phyloP scores from a whole-genome alignment of 202 grass and related monocot species.

The Carex arenaria region DNA sequence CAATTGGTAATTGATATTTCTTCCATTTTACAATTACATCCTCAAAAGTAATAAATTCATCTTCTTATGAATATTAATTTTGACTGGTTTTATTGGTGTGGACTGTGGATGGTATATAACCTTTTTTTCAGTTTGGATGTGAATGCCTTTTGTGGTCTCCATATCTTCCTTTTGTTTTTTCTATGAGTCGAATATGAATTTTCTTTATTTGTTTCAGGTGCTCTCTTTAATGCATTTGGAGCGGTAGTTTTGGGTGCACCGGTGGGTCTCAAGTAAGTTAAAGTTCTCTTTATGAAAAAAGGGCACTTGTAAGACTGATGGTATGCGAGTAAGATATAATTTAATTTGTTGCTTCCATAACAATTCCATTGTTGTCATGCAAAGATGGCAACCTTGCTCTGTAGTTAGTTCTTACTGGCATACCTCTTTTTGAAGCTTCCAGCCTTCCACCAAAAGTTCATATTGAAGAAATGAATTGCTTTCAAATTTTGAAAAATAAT shows the following conservation, averaged over 20 bases:
- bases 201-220: conserved; percentile 42
- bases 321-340: background rate
- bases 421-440: background rate
- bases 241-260: conserved; percentile 84
- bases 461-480: background rate
- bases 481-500: background rate
- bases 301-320: background rate
- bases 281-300: background rate
- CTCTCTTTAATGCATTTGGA: conserved; percentile 90
- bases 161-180: background rate
- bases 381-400: background rate
- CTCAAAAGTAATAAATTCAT: background rate
- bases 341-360: conserved; percentile 1
- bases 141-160: background rate
- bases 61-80: background rate
- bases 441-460: background rate
- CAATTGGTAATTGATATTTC: conserved; percentile 37
- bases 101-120: background rate
- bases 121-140: background rate
- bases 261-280: conserved; percentile 68
- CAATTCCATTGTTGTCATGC: background rate
- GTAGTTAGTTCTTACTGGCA: background rate
- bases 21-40: background rate
- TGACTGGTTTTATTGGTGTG: background rate
- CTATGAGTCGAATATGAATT: background rate